phyloP scores from a whole-genome alignment of 768 basidiomycete species.

The Auricularia sp. region DNA sequence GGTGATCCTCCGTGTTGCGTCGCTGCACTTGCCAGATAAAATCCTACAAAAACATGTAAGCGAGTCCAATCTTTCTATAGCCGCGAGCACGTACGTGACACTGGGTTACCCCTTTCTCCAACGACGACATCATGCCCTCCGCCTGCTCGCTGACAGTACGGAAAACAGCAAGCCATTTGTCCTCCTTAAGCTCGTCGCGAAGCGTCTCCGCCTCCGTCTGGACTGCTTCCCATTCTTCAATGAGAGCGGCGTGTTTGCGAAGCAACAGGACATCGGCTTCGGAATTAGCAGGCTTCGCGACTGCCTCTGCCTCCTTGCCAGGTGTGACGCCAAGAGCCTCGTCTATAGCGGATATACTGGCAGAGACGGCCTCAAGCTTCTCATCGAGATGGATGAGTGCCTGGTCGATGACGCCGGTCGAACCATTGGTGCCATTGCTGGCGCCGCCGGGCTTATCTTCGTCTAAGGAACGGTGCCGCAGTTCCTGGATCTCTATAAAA shows the following conservation, averaged over 20 bases:
- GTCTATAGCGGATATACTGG: slow-evolving; percentile 59
- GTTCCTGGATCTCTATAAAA: slow-evolving; percentile 74
- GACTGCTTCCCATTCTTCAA: slow-evolving; percentile 72
- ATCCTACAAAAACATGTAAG: slow-evolving; percentile 37
- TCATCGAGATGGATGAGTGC: slow-evolving; percentile 73
- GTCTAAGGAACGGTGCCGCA: slow-evolving; percentile 62
- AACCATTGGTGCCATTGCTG: slow-evolving; percentile 19
- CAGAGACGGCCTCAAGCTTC: slow-evolving; percentile 60
- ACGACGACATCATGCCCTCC: slow-evolving; percentile 92
- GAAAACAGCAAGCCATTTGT: slow-evolving; percentile 94
- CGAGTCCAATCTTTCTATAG: background rate
- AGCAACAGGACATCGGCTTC: slow-evolving; percentile 37
- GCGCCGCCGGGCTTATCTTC: slow-evolving; percentile 43
- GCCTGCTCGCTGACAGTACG: slow-evolving; percentile 90
- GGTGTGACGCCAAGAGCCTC: slow-evolving; percentile 53
- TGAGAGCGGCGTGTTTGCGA: slow-evolving; percentile 63
- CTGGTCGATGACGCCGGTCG: slow-evolving; percentile 67
- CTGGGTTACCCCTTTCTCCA: slow-evolving; percentile 86
- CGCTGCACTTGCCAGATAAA: slow-evolving; percentile 78
- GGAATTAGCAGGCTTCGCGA: slow-evolving; percentile 23
- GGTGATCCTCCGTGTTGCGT: slow-evolving; percentile 26
- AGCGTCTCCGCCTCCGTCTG: slow-evolving; percentile 72
- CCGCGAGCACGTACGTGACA: slow-evolving; percentile 55
- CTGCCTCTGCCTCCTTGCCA: slow-evolving; percentile 37
- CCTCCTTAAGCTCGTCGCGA: slow-evolving; percentile 89